phyloP scores from a whole-genome alignment of 108 stramenopile species.

The Cyclostephanos invisitatus region DNA sequence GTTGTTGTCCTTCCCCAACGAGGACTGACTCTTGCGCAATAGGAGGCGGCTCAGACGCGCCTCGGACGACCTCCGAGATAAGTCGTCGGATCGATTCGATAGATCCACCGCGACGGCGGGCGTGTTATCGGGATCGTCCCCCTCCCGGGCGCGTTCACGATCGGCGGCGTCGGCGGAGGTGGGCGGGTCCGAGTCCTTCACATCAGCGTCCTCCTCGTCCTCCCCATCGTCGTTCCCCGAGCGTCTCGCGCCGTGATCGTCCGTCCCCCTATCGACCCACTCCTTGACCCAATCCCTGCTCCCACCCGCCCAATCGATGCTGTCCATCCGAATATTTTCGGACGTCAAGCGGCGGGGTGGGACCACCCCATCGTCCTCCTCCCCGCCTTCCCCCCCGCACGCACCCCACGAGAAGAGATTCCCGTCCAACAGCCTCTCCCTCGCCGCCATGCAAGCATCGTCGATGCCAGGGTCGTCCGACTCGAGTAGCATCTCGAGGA shows the following conservation, averaged over 20 bases:
- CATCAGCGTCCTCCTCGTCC: background rate
- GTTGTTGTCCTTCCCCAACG: slow-evolving; percentile 16
- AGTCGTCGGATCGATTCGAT: background rate
- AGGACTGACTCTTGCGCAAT: slow-evolving; percentile 32
- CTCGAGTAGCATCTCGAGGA: slow-evolving; percentile 30
- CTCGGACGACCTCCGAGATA: slow-evolving; percentile 18
- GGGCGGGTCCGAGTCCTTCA: background rate
- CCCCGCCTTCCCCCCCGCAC: slow-evolving; percentile 18
- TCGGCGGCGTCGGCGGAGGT: no score
- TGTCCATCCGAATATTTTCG: background rate
- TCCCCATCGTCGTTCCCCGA: background rate
- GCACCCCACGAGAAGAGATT: slow-evolving; percentile 33
- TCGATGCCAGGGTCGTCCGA: slow-evolving; percentile 23
- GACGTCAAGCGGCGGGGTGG: slow-evolving; percentile 16
- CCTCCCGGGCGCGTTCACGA: no score
- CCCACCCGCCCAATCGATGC: slow-evolving; percentile 30
- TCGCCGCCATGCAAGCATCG: slow-evolving; percentile 25
- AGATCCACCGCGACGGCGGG: background rate
- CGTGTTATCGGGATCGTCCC: background rate
- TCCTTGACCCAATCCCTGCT: slow-evolving; percentile 17
- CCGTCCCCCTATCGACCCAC: background rate
- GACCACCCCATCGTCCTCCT: slow-evolving; percentile 5
- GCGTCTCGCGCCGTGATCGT: no score
- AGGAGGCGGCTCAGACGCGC: slow-evolving; percentile 25
- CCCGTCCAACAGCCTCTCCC: slow-evolving; percentile 21